Evolutionary conservation across 768 basidiomycete genomes (phyloP), one percentile per base, ranked within the genome.

Genomic region (Scleroderma bovista): DNA sequence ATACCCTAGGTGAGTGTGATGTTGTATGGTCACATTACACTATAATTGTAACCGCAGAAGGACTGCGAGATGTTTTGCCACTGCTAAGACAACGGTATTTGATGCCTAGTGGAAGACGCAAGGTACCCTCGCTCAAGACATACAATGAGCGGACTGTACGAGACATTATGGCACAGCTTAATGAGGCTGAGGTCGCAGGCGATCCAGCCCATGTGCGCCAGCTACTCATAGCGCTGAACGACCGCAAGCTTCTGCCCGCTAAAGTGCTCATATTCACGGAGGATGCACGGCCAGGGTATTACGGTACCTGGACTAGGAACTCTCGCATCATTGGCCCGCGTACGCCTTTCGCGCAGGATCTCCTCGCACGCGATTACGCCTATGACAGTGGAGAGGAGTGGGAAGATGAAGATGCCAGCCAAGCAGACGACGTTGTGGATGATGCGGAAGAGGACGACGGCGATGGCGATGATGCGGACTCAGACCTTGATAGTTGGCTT

Each of bases 371-470:
- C 47, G 93, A 98, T 67, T 99, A 98, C 64, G 78, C 79, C 5
- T 91, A 94, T 61, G 94, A 99, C 69, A 93, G 90, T 46, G 95
- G 91, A 13, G 92, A 85, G 58, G 96, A 98, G 58, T 98, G 96
- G 96, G 91, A 92, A 54, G 88, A 87, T 50, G 93, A 93, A 62
- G 82, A 83, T 19, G 75, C 73, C 12, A 79, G 76, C 3, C 90
- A 84, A 20, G 88, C 81, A 11, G 90, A 85, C 44, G 88, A 89
- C 44, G 86, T 88, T 48, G 79, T 85, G 7, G 73, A 73, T 37
- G 71, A 70, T 32, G 74, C 60, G 17, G 84, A 86, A 6, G 88
- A 89, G 15, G 84, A 75, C 12, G 85, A 81, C 13, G 82, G 76
- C 5, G 83, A 81, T 10, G 80, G 77, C 9, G 79, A 70, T 10